These are phyloP conservation scores for Edaphochlamys debaryana DNA, from an alignment of 139 green algal genomes.

Conservation along the genomic window DNA sequence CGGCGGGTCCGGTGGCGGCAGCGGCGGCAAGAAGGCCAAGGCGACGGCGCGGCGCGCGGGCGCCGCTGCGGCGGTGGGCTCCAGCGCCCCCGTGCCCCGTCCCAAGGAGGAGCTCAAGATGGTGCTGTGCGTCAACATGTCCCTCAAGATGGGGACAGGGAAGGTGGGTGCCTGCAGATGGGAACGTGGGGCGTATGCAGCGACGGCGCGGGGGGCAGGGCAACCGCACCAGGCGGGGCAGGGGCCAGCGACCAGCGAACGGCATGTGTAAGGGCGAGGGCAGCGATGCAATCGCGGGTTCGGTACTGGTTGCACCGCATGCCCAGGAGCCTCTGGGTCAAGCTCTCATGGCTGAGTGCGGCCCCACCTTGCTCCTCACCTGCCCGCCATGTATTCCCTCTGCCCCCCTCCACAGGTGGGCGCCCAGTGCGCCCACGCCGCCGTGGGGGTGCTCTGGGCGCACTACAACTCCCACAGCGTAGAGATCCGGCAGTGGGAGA, in stretches of 20 bases:
- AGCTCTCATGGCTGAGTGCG: too few species aligned
- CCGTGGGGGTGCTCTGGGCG: constrained; percentile 75
- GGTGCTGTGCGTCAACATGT: constrained; percentile 74
- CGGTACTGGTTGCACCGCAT: too few species aligned
- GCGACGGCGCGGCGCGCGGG: not conserved
- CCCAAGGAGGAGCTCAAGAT: constrained; percentile 66
- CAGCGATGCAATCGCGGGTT: too few species aligned
- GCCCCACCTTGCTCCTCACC: too few species aligned
- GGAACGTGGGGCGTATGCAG: too few species aligned
- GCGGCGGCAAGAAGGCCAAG: not conserved
- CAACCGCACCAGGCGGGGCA: too few species aligned
- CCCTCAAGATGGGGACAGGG: constrained; percentile 80
- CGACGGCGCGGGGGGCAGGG: too few species aligned
- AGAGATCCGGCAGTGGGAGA: constrained; percentile 75
- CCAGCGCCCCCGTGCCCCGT: constrained; percentile 12
- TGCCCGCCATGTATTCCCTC: too few species aligned
- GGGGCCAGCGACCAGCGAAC: too few species aligned
- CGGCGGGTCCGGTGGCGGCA: not conserved
- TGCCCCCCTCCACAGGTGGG: constrained; percentile 62
- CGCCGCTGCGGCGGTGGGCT: not conserved
- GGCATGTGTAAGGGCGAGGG: too few species aligned
- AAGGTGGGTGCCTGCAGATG: too few species aligned
- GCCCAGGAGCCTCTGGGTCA: too few species aligned
- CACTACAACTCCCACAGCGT: constrained; percentile 44
- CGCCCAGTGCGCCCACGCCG: constrained; percentile 87